phyloP scores from a whole-genome alignment of 257 asterid genomes.

The Thymus mandschuricus region DNA sequence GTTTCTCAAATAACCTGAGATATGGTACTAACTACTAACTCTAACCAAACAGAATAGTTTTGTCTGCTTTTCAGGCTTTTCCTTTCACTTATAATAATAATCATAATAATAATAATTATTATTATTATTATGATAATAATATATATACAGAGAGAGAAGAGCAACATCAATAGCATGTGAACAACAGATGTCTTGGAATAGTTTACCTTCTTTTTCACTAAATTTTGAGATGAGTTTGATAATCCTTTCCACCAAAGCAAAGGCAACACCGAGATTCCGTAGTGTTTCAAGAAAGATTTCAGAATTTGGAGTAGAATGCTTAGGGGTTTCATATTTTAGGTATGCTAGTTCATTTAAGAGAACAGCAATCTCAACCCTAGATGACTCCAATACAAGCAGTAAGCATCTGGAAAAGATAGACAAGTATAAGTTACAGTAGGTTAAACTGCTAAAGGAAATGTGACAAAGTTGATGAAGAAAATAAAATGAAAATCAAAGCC shows the following conservation, averaged over 20 bases:
- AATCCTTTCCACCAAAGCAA: slow-evolving; percentile 80
- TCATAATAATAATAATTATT: too few relatives aligned
- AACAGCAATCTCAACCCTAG: slow-evolving; percentile 93
- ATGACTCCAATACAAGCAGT: slow-evolving; percentile 83
- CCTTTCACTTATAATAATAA: not conserved
- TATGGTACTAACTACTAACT: not conserved
- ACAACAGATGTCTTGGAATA: slow-evolving; percentile 28
- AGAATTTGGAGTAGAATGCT: slow-evolving; percentile 47
- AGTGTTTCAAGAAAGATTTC: slow-evolving; percentile 52
- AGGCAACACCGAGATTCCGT: slow-evolving; percentile 74
- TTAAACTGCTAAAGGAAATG: slow-evolving; percentile 14
- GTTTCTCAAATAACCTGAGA: not conserved
- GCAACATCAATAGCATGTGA: not conserved
- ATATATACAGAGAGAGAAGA: not conserved
- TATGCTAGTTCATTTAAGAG: slow-evolving; percentile 84
- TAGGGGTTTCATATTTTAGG: slow-evolving; percentile 71
- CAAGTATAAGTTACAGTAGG: slow-evolving; percentile 5
- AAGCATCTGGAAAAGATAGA: slow-evolving; percentile 61
- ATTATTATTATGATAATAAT: too few relatives aligned
- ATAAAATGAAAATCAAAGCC: slow-evolving; percentile 15
- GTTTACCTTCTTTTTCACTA: slow-evolving; percentile 67
- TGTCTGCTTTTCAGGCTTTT: not conserved
- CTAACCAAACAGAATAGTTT: not conserved
- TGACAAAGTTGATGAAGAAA: slow-evolving; percentile 15
- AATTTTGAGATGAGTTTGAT: slow-evolving; percentile 72